Conservation (phyloP, 305 asterid species). For the Solanum hybrid region DNA sequence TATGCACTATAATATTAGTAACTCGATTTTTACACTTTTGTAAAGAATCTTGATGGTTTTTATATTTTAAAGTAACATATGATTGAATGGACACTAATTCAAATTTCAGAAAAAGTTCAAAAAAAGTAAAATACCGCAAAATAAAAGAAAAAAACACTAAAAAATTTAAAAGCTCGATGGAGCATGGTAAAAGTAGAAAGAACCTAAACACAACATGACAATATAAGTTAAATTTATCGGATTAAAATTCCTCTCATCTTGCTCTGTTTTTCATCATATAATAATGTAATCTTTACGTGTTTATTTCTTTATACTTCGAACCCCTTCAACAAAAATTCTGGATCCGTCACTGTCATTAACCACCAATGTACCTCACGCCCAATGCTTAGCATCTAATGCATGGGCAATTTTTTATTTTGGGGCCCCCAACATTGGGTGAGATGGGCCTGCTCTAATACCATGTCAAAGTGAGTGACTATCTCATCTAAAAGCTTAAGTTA, state of each 20-base stretch:
- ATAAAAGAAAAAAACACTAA: background rate
- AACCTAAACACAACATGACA: background rate
- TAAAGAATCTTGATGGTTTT: background rate
- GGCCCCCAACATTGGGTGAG: background rate
- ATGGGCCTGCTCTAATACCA: background rate
- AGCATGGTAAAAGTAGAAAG: background rate
- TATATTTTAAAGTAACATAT: background rate
- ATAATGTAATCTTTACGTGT: too few relatives aligned
- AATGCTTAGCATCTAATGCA: too few relatives aligned
- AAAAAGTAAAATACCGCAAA: background rate
- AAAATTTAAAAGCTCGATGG: background rate
- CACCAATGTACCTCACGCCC: too few relatives aligned
- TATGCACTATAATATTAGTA: background rate
- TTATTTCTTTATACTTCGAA: background rate
- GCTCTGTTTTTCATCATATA: background rate
- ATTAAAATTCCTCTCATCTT: background rate
- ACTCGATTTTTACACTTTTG: background rate
- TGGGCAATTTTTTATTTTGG: too few relatives aligned
- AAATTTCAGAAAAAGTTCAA: too few relatives aligned
- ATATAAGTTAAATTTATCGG: background rate
- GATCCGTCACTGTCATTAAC: background rate
- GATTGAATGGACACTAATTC: background rate
- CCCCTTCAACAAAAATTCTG: background rate
- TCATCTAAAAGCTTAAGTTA: background rate
- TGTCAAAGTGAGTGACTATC: background rate